Conservation (phyloP, 2,329 filamentous ascomycete genomes). For the Leptographium procerum region DNA sequence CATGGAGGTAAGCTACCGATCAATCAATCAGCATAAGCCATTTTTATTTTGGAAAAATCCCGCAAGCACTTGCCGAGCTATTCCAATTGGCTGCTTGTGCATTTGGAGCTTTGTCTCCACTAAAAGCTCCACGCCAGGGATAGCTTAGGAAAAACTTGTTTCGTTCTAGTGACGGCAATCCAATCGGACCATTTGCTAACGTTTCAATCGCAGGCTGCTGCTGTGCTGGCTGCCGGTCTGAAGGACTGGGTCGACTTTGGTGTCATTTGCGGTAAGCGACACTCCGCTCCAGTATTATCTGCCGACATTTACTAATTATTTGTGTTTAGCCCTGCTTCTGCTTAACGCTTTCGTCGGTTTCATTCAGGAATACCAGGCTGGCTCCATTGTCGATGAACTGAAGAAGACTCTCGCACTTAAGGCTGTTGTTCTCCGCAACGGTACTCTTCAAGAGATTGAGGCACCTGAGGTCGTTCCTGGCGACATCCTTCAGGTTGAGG, state of each 20-base stretch:
- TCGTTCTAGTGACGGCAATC: background rate
- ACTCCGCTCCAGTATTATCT: background rate
- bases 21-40: background rate
- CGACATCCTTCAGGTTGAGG: constrained; percentile 81
- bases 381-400: constrained; percentile 79
- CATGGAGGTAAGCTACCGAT: constrained; percentile 59
- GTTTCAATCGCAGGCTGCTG: constrained; percentile 43
- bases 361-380: constrained; percentile 80
- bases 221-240: constrained; percentile 71
- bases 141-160: background rate
- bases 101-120: background rate
- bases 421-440: constrained; percentile 77
- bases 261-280: constrained; percentile 66
- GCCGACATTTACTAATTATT: background rate
- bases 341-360: constrained; percentile 83
- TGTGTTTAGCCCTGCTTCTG: constrained; percentile 46
- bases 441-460: constrained; percentile 65
- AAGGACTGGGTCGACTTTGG: constrained; percentile 88
- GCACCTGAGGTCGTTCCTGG: constrained; percentile 77
- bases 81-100: background rate
- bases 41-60: background rate
- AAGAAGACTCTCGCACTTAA: constrained; percentile 73
- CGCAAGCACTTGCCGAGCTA: background rate
- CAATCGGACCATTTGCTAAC: background rate
- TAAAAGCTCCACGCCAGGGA: background rate